A percentile compares a stretch with the other conserved stretches of the same genome.
These are phyloP conservation scores for Neostapfia colusana DNA, from an alignment of 176 grass and related monocot genomes.

Conservation along the genomic window DNA sequence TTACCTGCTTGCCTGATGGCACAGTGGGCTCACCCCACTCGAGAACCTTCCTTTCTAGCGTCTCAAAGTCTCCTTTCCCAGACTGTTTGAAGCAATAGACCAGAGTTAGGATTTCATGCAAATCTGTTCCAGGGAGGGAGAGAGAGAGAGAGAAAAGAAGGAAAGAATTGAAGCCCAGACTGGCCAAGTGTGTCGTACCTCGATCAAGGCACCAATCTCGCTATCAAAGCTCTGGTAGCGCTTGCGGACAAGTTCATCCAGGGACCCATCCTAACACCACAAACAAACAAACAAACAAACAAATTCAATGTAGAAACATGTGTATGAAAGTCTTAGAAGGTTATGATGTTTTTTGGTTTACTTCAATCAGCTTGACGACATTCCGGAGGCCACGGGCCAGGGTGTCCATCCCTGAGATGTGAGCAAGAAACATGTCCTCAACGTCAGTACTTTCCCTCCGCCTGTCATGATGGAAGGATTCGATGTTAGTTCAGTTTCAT, in stretches of 20 bases:
- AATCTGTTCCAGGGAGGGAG: background rate
- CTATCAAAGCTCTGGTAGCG: conserved; percentile 95
- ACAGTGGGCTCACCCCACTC: conserved; percentile 92
- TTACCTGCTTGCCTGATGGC: conserved; percentile 88
- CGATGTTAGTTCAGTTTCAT: conserved; percentile 12
- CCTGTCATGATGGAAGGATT: conserved; percentile 44
- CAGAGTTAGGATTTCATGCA: conserved; percentile 3
- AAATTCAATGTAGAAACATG: background rate
- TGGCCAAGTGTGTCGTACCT: conserved; percentile 46
- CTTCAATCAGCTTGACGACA: conserved; percentile 77
- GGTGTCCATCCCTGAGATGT: conserved; percentile 97
- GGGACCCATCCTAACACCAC: conserved; percentile 70
- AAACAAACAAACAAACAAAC: background rate
- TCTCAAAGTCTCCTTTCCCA: conserved; percentile 84
- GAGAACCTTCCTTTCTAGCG: conserved; percentile 77
- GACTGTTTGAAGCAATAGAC: conserved; percentile 48
- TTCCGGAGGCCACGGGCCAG: conserved; percentile 83
- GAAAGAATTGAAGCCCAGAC: background rate
- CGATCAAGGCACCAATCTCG: conserved; percentile 70
- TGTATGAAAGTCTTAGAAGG: background rate
- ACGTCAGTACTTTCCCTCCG: conserved; percentile 98
- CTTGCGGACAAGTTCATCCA: conserved; percentile 82
- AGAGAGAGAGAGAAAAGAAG: too few relatives aligned
- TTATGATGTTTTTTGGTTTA: conserved; percentile 45
- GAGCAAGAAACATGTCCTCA: conserved; percentile 92